A percentile compares a stretch with the other conserved stretches of the same genome.
Evolutionary conservation across 2,329 filamentous ascomycete species (phyloP).

Genomic region (Aspergillus ochraceus): DNA sequence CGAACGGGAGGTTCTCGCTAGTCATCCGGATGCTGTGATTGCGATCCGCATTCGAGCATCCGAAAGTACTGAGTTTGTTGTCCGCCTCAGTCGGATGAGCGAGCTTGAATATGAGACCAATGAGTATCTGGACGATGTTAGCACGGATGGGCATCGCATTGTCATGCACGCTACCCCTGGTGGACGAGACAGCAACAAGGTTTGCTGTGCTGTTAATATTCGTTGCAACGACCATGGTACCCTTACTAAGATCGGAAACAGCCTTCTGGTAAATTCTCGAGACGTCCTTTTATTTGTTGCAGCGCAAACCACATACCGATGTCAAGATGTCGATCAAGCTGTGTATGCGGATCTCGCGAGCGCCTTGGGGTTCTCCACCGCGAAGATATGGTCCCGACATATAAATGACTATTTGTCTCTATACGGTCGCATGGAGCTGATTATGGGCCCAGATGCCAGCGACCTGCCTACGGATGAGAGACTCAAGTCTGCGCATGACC

Average conservation of each 20-base stretch:
- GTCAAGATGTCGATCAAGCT: constrained; percentile 20
- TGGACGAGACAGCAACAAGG: constrained; percentile 33
- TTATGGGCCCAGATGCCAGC: constrained; percentile 23
- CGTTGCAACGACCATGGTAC: constrained; percentile 26
- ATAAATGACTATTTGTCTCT: constrained; percentile 35
- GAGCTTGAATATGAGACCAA: constrained; percentile 47
- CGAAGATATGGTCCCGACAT: constrained; percentile 30
- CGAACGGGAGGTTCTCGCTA: constrained; percentile 44
- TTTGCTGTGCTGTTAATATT: constrained; percentile 33
- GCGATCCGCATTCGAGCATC: constrained; percentile 33
- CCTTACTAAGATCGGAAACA: constrained; percentile 29
- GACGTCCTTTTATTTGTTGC: constrained; percentile 40
- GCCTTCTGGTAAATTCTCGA: constrained; percentile 38
- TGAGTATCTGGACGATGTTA: constrained; percentile 44
- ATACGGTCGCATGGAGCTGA: constrained; percentile 32
- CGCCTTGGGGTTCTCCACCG: constrained; percentile 23
- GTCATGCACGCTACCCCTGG: constrained; percentile 42
- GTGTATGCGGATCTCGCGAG: constrained; percentile 29
- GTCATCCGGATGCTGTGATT: constrained; percentile 44
- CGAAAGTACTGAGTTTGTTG: constrained; percentile 27
- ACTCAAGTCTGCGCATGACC: constrained; percentile 40
- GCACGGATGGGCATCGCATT: constrained; percentile 29
- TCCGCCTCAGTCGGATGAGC: constrained; percentile 37
- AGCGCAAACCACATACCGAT: constrained; percentile 43
- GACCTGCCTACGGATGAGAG: constrained; percentile 33